phyloP scores from a whole-genome alignment of 1,139 yeast species.

The Chernovozyma sophiae-reginae region DNA sequence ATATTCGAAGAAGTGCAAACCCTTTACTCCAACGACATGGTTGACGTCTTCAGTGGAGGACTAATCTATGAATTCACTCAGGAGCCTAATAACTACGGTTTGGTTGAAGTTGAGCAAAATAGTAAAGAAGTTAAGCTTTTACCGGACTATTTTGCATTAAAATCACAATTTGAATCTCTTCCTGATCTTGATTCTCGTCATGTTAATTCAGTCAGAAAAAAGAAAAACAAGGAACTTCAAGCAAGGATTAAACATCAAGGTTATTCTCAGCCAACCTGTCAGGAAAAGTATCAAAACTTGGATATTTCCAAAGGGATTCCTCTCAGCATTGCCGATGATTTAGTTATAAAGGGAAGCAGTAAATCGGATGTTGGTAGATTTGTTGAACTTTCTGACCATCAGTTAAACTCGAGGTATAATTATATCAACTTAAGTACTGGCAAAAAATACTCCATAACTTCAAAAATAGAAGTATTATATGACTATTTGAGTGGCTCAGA shows the following conservation, averaged over 20 bases:
- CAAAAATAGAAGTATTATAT: conserved; percentile 17
- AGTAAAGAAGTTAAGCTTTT: conserved; percentile 55
- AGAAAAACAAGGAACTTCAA: conserved; percentile 23
- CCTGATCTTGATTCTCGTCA: conserved; percentile 24
- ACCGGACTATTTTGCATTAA: conserved; percentile 52
- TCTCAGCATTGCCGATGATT: conserved; percentile 34
- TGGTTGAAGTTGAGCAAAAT: conserved; percentile 54
- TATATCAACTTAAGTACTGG: conserved; percentile 28
- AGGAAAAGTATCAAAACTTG: conserved; percentile 45
- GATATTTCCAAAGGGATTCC: conserved; percentile 50
- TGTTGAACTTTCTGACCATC: conserved; percentile 37
- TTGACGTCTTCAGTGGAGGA: conserved; percentile 85
- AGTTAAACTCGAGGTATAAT: conserved; percentile 32
- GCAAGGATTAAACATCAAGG: conserved; percentile 21
- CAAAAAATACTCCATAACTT: conserved; percentile 7
- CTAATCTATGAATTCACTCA: conserved; percentile 87
- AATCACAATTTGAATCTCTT: conserved; percentile 39
- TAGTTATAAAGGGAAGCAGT: conserved; percentile 46
- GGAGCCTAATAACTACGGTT: conserved; percentile 85
- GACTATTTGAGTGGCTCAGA: conserved; percentile 18
- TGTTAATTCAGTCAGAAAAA: conserved; percentile 22
- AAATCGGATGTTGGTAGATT: conserved; percentile 42
- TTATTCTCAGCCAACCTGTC: conserved; percentile 36
- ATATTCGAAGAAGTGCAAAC: conserved; percentile 72
- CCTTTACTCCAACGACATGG: conserved; percentile 71